Conservation (phyloP, 78 protist genomes). For the Dictyostelium firmibasis region DNA sequence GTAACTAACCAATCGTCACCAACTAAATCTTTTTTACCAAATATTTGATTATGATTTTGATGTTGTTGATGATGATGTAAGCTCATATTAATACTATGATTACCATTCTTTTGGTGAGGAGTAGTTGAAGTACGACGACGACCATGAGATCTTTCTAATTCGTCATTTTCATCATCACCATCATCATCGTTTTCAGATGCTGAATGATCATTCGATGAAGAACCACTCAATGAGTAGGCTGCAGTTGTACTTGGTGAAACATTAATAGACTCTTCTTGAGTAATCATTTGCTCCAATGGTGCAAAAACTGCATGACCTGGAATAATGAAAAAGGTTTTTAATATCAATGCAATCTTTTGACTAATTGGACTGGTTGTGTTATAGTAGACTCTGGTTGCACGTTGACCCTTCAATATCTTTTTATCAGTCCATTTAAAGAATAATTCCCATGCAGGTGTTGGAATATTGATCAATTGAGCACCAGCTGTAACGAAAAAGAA, state of each 20-base stretch:
- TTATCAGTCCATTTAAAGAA: conserved; percentile 21
- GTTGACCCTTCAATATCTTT: conserved; percentile 38
- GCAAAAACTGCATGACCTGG: conserved; percentile 19
- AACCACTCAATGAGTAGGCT: background rate
- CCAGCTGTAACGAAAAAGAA: conserved; percentile 68
- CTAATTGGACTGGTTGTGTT: conserved; percentile 29
- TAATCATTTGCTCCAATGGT: conserved; percentile 24
- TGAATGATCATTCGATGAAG: background rate
- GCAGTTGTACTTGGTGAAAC: background rate
- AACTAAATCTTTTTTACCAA: background rate
- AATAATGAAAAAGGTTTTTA: conserved; percentile 46
- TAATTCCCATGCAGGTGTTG: conserved; percentile 49
- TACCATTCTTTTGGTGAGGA: background rate
- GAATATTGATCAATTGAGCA: conserved; percentile 28
- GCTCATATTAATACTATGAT: conserved; percentile 3
- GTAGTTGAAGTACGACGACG: background rate
- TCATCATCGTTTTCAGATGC: background rate
- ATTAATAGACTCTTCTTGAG: background rate
- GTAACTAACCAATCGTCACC: conserved; percentile 60
- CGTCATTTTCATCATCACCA: background rate
- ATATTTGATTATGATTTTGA: background rate
- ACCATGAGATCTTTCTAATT: background rate
- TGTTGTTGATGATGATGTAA: background rate
- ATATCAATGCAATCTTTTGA: conserved; percentile 15
- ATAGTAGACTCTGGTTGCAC: conserved; percentile 18